Percentiles rank a stretch among this genome's conserved stretches.
Evolutionary conservation across 805 yeast genomes (phyloP).

Genomic region (Candida sphagnicola): DNA sequence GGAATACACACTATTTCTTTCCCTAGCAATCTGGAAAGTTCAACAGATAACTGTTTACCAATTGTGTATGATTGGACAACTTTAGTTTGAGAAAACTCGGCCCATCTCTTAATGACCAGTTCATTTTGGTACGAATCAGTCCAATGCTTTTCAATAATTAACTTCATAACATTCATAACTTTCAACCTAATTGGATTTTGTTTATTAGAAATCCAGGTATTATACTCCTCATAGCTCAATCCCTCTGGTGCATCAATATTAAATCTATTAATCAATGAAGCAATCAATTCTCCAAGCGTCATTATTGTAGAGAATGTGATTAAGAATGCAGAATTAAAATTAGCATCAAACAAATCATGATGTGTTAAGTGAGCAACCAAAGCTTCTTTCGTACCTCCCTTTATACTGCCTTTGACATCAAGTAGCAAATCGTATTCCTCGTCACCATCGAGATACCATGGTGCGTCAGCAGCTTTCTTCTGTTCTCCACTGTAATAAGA

Average conservation of each 20-base stretch:
- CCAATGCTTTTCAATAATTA: conserved; percentile 71
- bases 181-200: conserved; percentile 62
- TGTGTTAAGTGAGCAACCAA: conserved; percentile 77
- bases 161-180: conserved; percentile 62
- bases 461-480: conserved; percentile 40
- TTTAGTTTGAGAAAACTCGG: conserved; percentile 20
- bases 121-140: conserved; percentile 52
- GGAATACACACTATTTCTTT: conserved; percentile 29
- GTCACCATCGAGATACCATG: conserved; percentile 73
- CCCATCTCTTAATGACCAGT: conserved; percentile 34
- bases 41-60: conserved; percentile 23
- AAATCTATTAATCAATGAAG: conserved; percentile 59
- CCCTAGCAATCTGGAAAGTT: conserved; percentile 20
- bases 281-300: conserved; percentile 59
- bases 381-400: conserved; percentile 81
- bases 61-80: conserved; percentile 21
- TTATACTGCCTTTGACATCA: conserved; percentile 67
- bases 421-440: conserved; percentile 52
- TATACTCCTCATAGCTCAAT: conserved; percentile 74
- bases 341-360: conserved; percentile 59
- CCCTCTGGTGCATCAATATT: conserved; percentile 83
- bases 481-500: conserved; percentile 31
- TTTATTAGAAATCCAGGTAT: conserved; percentile 69
- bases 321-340: conserved; percentile 65
- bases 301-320: conserved; percentile 74